Base-by-base conservation (phyloP, 768 basidiomycete species). In the Lepiota venenata region DNA sequence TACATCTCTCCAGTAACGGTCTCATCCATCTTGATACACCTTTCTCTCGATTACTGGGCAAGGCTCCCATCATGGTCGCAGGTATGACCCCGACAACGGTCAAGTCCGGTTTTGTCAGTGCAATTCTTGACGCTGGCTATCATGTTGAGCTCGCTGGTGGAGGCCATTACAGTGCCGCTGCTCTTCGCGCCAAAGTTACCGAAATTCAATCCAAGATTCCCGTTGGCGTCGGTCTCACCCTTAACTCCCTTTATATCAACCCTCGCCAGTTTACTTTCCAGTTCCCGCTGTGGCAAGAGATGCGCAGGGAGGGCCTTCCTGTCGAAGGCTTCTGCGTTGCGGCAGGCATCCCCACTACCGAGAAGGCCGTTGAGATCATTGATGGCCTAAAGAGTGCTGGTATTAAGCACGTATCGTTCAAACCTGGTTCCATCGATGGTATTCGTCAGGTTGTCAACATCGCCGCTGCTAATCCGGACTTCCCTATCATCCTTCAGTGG, bases 11-110 rank as follows among this genome's bases (percentile, higher is more conserved):
- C 56, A 96, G 91, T 60, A 93, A 98, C 70, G 97, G 97, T 35
- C 85, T 82, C 57, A 74, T 98, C 50, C 87, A 95, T 69, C 79
- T 99, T 62, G 94, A 99, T 69, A 98, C 96, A 0, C 89, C 93
- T 3, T 96, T 98, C 80, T 96, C 96, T 47, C 91, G 97, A 56
- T 81, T 99, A 41, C 71, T 99, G 40, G 93, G 93, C 62, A 99
- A 98, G 74, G 86, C 97, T 2, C 97, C 97, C 32, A 88, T 99
- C 71, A 98, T 98, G 97, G 94, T 99, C 37, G 96, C 95, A 46
- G 97, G 97, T 56, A 98, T 99, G 97, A 99, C 97, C 0, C 97
- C 97, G 0, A 88, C 88, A 1, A 99, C 97, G 29, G 97, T 99
- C 60, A 88, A 95, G 67, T 88, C 88, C 29, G 94, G 94, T 15